Evolutionary conservation across 768 basidiomycete genomes (phyloP).

Genomic region (Coprinellus micaceus): DNA sequence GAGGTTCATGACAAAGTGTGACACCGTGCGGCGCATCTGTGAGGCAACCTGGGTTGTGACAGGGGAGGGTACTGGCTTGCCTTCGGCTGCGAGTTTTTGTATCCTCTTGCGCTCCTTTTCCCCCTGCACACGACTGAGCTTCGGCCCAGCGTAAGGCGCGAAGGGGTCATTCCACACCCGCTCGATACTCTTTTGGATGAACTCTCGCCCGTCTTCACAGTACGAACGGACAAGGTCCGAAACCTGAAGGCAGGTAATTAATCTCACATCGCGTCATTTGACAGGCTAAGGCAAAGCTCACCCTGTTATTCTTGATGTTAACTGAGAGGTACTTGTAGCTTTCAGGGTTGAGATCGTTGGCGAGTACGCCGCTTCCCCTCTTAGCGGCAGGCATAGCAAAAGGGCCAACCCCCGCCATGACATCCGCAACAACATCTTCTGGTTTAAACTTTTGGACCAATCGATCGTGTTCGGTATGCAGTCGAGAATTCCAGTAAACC

Average conservation of each 20-base stretch:
- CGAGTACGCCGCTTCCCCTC: slow-evolving; percentile 85
- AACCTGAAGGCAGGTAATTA: slow-evolving; percentile 46
- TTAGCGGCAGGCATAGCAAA: slow-evolving; percentile 92
- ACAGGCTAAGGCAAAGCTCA: slow-evolving; percentile 30
- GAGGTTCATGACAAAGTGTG: slow-evolving; percentile 97
- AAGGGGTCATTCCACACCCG: slow-evolving; percentile 66
- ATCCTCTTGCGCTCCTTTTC: slow-evolving; percentile 36
- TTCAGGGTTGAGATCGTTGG: slow-evolving; percentile 92
- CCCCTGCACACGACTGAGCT: slow-evolving; percentile 43
- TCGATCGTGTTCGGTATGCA: slow-evolving; percentile 88
- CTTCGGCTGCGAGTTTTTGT: slow-evolving; percentile 23
- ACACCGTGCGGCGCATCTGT: slow-evolving; percentile 47
- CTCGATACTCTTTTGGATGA: slow-evolving; percentile 61
- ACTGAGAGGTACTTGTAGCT: slow-evolving; percentile 71
- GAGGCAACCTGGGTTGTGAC: slow-evolving; percentile 11
- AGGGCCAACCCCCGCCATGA: slow-evolving; percentile 96
- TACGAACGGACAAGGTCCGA: slow-evolving; percentile 61
- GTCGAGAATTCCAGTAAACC: slow-evolving; percentile 98
- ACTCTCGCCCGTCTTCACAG: slow-evolving; percentile 83
- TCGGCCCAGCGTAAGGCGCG: slow-evolving; percentile 48
- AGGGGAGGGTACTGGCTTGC: slow-evolving; percentile 8
- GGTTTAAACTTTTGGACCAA: slow-evolving; percentile 71
- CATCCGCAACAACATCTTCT: slow-evolving; percentile 83
- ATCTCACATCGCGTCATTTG: slow-evolving; percentile 5
- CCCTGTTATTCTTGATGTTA: slow-evolving; percentile 78